Percentiles rank a stretch among this genome's conserved stretches.
phyloP scores from a whole-genome alignment of 345 rosid genomes.

The Sonneratia caseolaris region DNA sequence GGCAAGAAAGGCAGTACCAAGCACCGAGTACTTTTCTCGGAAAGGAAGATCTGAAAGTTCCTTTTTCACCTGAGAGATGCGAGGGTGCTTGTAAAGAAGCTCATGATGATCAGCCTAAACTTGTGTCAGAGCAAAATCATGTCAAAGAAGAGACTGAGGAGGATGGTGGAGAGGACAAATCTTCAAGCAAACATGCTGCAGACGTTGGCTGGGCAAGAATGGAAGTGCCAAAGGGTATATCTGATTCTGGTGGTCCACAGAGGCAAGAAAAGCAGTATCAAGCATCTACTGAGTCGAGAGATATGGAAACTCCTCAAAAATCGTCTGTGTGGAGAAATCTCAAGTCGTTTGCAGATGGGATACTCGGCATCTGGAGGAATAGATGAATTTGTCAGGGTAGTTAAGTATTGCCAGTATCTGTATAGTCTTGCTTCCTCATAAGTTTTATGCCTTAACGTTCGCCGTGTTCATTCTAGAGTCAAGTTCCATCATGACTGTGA shows the following conservation, averaged over 20 bases:
- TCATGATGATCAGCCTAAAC: not conserved
- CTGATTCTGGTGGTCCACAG: not conserved
- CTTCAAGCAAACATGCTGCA: not conserved
- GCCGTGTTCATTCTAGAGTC: no score
- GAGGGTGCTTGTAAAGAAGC: not conserved
- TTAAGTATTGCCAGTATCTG: conserved; percentile 4
- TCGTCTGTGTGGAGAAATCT: conserved; percentile 31
- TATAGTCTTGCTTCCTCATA: not conserved
- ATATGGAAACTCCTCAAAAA: not conserved
- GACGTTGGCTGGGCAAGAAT: not conserved
- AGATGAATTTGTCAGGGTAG: conserved; percentile 9
- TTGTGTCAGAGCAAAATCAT: not conserved
- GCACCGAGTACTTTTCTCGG: not conserved
- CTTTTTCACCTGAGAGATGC: not conserved
- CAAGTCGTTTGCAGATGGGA: conserved; percentile 28
- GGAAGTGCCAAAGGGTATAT: not conserved
- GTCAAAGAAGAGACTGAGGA: not conserved
- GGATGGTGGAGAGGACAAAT: not conserved
- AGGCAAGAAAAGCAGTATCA: not conserved
- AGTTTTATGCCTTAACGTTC: not conserved
- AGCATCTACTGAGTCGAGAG: not conserved
- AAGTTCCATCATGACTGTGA: not conserved
- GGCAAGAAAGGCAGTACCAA: not conserved
- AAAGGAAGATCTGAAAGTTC: not conserved
- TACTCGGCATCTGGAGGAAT: conserved; percentile 30